Percentiles rank a stretch among this genome's conserved stretches.
These are phyloP conservation scores for Chytriomyces sp. DNA, from an alignment of 192 early-diverging fungal genomes.

Conservation along the genomic window DNA sequence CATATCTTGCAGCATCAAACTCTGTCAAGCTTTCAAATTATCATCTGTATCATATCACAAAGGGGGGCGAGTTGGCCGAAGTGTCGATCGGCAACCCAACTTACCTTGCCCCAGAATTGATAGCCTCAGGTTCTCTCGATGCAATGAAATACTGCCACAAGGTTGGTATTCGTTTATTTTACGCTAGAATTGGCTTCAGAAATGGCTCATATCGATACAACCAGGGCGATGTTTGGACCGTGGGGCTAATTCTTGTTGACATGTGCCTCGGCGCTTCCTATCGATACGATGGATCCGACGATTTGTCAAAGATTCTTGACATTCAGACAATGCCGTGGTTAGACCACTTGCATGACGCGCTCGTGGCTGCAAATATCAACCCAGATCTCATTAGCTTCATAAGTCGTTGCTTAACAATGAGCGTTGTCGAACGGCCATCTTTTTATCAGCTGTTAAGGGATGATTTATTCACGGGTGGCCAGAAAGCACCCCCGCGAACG, in stretches of 20 bases:
- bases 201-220: background rate
- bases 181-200: background rate
- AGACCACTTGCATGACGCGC: background rate
- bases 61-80: conserved; percentile 7
- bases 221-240: conserved; percentile 28
- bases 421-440: background rate
- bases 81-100: conserved; percentile 19
- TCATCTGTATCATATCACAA: conserved; percentile 24
- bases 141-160: background rate
- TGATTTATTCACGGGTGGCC: background rate
- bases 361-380: background rate
- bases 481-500: background rate
- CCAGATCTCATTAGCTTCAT: conserved; percentile 5
- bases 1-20: background rate
- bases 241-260: conserved; percentile 19
- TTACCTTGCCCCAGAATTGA: conserved; percentile 20
- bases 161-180: background rate
- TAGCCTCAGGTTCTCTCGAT: background rate
- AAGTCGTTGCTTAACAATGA: background rate
- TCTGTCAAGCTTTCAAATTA: conserved; percentile 25
- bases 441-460: background rate
- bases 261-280: background rate
- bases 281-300: background rate
- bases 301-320: too few species aligned
- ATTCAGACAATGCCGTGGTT: too few species aligned